Conservation (phyloP, 257 asterid genomes). For the Leonotis leonurus region DNA sequence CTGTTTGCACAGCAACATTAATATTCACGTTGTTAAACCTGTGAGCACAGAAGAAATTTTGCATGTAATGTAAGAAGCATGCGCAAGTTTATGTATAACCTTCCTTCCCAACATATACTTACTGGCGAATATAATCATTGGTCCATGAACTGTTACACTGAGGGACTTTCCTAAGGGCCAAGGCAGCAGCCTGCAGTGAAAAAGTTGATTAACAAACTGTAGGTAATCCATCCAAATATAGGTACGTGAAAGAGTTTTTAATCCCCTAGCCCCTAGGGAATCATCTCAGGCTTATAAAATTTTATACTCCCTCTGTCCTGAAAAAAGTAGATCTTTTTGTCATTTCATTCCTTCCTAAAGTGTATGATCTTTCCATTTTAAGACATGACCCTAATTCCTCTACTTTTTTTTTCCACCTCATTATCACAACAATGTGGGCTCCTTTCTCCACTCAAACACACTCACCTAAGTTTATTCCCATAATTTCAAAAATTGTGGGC, state of each 20-base stretch:
- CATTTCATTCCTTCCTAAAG: no score
- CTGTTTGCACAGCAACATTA: slow-evolving; percentile 97
- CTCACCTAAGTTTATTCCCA: no score
- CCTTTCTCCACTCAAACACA: no score
- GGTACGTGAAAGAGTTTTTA: background rate
- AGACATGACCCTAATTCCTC: no score
- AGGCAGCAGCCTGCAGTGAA: slow-evolving; percentile 88
- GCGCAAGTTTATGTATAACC: background rate
- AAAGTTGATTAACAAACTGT: slow-evolving; percentile 1
- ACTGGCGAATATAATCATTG: slow-evolving; percentile 94
- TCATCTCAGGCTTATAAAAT: background rate
- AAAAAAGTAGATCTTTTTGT: no score
- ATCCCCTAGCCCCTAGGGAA: background rate
- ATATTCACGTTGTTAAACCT: slow-evolving; percentile 81
- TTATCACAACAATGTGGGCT: no score
- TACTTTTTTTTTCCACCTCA: no score
- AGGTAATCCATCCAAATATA: background rate
- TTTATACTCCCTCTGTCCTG: no score
- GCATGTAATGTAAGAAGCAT: slow-evolving; percentile 1
- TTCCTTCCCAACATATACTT: slow-evolving; percentile 30
- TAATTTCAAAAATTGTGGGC: no score
- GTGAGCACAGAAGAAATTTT: slow-evolving; percentile 22
- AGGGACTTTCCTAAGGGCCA: slow-evolving; percentile 96
- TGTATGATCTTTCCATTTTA: no score
- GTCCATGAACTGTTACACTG: slow-evolving; percentile 99